These are phyloP conservation scores for Rhodocollybia butyracea DNA, from an alignment of 768 basidiomycete species.

Conservation along the genomic window DNA sequence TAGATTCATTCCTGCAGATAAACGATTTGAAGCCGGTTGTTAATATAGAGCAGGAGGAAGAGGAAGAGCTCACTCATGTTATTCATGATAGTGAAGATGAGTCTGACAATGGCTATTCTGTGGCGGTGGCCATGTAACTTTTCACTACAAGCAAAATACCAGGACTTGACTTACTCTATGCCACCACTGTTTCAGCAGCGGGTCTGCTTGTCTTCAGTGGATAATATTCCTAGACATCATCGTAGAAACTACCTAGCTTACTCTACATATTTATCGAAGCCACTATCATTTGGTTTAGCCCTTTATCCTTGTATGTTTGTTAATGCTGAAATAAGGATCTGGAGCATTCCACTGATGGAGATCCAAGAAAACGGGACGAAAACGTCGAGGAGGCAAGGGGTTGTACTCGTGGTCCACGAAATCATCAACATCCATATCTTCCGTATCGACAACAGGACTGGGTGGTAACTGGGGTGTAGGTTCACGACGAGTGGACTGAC, in stretches of 20 bases:
- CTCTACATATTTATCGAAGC: too few species aligned
- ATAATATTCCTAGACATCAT: too few species aligned
- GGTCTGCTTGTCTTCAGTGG: too few species aligned
- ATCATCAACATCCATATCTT: background rate
- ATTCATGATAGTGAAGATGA: constrained; percentile 5
- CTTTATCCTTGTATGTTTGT: too few species aligned
- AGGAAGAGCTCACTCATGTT: background rate
- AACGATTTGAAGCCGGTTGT: background rate
- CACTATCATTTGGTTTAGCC: too few species aligned
- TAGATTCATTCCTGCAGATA: background rate
- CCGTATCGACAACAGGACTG: background rate
- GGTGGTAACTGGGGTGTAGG: background rate
- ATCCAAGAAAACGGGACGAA: constrained; percentile 11
- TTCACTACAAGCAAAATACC: too few species aligned
- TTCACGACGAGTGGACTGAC: background rate
- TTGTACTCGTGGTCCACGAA: background rate
- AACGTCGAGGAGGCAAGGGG: background rate
- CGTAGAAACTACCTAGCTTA: too few species aligned
- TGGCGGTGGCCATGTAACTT: constrained; percentile 2
- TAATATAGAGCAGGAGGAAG: background rate
- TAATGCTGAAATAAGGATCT: too few species aligned
- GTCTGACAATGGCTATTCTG: background rate
- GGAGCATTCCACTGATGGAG: constrained; percentile 6
- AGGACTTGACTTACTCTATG: too few species aligned
- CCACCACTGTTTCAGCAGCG: too few species aligned